These are phyloP conservation scores for Pyrus bretschneideri DNA, from an alignment of 306 rosid genomes.

Conservation along the genomic window DNA sequence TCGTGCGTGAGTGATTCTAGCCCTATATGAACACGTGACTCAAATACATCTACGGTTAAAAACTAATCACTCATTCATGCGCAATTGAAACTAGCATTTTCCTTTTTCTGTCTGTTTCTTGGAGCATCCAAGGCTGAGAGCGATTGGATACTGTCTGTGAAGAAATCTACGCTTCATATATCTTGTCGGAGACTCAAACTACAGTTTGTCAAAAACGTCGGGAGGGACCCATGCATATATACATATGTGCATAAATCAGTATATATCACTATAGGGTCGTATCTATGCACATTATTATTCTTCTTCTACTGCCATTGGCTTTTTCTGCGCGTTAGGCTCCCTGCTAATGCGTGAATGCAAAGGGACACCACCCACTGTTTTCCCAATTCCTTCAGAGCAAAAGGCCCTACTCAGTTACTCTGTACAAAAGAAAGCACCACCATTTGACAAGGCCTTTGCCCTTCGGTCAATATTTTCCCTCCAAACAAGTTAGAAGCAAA, in stretches of 20 bases:
- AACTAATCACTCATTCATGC: not conserved
- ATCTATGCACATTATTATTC: not conserved
- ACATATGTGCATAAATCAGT: not conserved
- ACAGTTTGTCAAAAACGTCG: constrained; percentile 32
- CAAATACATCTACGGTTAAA: not conserved
- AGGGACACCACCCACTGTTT: not conserved
- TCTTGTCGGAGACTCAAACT: constrained; percentile 40
- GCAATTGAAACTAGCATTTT: not conserved
- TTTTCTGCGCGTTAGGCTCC: not conserved
- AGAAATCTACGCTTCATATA: constrained; percentile 20
- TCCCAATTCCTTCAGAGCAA: not conserved
- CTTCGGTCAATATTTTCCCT: too few species aligned
- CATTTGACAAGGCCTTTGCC: too few species aligned
- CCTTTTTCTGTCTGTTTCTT: not conserved
- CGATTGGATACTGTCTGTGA: not conserved
- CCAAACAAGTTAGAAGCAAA: too few species aligned
- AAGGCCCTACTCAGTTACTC: not conserved
- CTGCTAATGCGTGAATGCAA: not conserved
- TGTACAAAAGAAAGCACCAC: not conserved
- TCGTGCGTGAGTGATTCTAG: not conserved
- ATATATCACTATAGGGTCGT: not conserved
- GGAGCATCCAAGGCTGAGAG: not conserved
- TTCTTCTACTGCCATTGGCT: not conserved
- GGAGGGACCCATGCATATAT: constrained; percentile 17
- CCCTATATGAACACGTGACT: not conserved